A percentile compares a stretch with the other conserved stretches of the same genome.
Conservation (phyloP, 2,329 filamentous ascomycete species). For the Nothopassalora personata region DNA sequence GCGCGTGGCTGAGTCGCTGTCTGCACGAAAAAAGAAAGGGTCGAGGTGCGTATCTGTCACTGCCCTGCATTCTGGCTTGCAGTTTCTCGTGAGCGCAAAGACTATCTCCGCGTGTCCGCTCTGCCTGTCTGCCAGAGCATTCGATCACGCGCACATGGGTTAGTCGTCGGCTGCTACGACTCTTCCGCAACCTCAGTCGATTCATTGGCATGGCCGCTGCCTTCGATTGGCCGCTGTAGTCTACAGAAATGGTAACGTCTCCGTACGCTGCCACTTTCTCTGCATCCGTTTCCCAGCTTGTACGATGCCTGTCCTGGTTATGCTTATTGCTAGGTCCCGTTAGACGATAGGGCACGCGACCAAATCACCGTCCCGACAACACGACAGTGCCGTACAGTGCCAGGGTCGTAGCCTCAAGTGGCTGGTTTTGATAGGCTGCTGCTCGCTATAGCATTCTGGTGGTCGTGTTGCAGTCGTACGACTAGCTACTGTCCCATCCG, state of each 20-base stretch:
- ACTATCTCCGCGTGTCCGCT: neutral
- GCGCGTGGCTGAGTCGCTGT: neutral
- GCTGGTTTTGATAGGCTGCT: neutral
- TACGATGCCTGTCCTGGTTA: conserved; percentile 5
- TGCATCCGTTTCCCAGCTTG: neutral
- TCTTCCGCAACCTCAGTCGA: neutral
- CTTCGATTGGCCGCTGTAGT: conserved; percentile 3
- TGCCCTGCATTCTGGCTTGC: conserved; percentile 4
- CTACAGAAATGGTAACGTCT: neutral
- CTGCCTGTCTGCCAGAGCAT: conserved; percentile 1
- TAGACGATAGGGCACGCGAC: conserved; percentile 8
- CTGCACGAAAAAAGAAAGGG: neutral
- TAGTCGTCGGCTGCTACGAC: neutral
- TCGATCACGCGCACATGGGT: conserved; percentile 9
- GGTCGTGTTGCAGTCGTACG: neutral
- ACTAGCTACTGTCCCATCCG: neutral
- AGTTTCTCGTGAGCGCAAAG: neutral
- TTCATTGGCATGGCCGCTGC: neutral
- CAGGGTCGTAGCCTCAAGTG: neutral
- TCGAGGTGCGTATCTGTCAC: neutral
- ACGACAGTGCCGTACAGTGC: neutral
- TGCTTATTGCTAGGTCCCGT: conserved; percentile 16
- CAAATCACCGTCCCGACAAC: conserved; percentile 1
- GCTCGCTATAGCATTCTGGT: neutral
- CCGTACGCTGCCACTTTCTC: neutral